phyloP scores from a whole-genome alignment of 2,329 filamentous ascomycete genomes.

The Scortechinia acanthostroma region DNA sequence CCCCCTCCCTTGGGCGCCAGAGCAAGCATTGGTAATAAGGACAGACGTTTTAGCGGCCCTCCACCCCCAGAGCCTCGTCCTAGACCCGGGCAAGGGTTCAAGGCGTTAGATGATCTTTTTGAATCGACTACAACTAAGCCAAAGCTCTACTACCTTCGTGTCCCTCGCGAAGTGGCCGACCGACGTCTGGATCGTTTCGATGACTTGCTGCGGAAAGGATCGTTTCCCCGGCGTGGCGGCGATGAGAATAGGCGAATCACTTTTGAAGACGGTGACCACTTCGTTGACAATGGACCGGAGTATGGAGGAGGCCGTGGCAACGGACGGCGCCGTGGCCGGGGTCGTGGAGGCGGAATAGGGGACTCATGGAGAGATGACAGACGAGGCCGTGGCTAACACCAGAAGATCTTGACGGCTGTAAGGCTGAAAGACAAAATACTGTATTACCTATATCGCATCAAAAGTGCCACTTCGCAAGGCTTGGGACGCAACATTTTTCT shows the following conservation, averaged over 20 bases:
- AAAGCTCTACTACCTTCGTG: neutral
- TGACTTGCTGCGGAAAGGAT: neutral
- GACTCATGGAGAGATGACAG: neutral
- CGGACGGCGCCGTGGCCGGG: neutral
- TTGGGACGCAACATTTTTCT: no score
- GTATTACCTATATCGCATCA: no score
- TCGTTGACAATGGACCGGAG: constrained; percentile 2
- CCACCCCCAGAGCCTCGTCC: neutral
- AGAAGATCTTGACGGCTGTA: neutral
- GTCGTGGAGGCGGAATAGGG: neutral
- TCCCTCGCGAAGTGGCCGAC: neutral
- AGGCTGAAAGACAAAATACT: no score
- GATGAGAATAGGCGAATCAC: neutral
- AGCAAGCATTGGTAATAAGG: neutral
- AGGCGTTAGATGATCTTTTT: neutral
- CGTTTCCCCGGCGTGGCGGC: neutral
- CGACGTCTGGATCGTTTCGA: neutral
- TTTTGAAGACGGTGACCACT: neutral
- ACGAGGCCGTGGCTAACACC: neutral
- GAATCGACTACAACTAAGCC: neutral
- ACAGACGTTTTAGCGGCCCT: neutral
- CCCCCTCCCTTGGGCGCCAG: neutral
- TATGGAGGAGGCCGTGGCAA: neutral
- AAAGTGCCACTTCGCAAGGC: no score
- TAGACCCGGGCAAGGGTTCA: neutral